These are phyloP conservation scores for Leccinum ponderosum DNA, from an alignment of 1,284 basidiomycete genomes.

Conservation along the genomic window DNA sequence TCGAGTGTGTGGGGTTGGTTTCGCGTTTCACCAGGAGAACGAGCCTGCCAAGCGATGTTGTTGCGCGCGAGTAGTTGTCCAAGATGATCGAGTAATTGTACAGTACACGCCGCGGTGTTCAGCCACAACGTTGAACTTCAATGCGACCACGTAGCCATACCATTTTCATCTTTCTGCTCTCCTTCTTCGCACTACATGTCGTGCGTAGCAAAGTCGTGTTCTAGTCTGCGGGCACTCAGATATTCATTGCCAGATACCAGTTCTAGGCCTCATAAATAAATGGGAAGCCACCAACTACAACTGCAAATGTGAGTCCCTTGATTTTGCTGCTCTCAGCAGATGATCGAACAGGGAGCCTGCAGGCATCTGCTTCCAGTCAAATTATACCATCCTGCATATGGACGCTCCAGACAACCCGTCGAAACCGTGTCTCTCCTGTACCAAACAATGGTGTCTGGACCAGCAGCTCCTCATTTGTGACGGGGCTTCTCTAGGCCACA, in stretches of 20 bases:
- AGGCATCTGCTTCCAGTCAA: conserved; percentile 91
- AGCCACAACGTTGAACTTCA: conserved; percentile 17
- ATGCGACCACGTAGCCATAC: conserved; percentile 22
- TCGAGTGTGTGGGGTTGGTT: conserved; percentile 12
- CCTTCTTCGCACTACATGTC: conserved; percentile 20
- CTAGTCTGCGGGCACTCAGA: conserved; percentile 11
- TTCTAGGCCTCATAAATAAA: conserved; percentile 55
- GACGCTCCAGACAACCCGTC: conserved; percentile 79
- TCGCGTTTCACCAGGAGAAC: conserved; percentile 1
- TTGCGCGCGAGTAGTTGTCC: background rate
- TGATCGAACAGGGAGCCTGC: conserved; percentile 12
- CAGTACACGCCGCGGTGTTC: conserved; percentile 1
- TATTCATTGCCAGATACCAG: conserved; percentile 40
- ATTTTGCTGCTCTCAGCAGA: conserved; percentile 2
- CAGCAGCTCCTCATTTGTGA: conserved; percentile 87
- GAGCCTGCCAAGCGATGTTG: background rate
- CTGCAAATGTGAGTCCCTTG: conserved; percentile 67
- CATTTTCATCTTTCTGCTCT: conserved; percentile 17
- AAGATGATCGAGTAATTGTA: background rate
- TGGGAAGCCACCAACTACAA: conserved; percentile 79
- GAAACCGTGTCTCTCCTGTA: conserved; percentile 91
- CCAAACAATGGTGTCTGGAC: conserved; percentile 93
- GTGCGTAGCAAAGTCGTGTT: conserved; percentile 25
- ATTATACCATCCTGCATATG: conserved; percentile 85
- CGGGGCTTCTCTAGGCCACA: conserved; percentile 82